Conservation (phyloP, 768 basidiomycete genomes). For the Lyophyllum decastes region DNA sequence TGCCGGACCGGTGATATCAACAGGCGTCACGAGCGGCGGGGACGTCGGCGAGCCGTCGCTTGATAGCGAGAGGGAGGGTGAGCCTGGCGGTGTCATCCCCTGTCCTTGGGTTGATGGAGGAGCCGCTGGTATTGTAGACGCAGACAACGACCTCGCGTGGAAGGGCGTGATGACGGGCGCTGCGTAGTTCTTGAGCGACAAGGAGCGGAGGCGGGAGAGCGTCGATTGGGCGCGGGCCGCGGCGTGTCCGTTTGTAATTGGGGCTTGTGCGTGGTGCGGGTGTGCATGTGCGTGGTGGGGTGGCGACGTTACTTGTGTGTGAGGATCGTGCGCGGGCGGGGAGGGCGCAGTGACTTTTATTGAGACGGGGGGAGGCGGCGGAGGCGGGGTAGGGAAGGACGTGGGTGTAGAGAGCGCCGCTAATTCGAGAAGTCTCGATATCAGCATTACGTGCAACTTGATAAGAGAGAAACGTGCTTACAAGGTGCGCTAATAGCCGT, state of each 20-base stretch:
- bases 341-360: slow-evolving; percentile 5
- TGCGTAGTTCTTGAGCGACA: slow-evolving; percentile 53
- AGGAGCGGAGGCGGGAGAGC: slow-evolving; percentile 32
- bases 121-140: background rate
- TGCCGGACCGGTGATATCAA: slow-evolving; percentile 1
- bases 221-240: slow-evolving; percentile 34
- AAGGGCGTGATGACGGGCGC: slow-evolving; percentile 31
- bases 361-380: background rate
- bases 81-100: background rate
- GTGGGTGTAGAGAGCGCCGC: slow-evolving; percentile 1
- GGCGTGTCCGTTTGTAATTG: slow-evolving; percentile 4
- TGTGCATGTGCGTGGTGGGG: no score
- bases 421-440: background rate
- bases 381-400: slow-evolving; percentile 5
- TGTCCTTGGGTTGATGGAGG: background rate
- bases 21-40: slow-evolving; percentile 9
- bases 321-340: slow-evolving; percentile 1
- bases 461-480: slow-evolving; percentile 22
- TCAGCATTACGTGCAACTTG: background rate
- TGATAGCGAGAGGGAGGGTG: background rate
- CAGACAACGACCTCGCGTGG: background rate
- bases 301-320: no score
- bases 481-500: slow-evolving; percentile 33
- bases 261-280: background rate
- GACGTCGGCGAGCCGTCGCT: background rate